Conservation (phyloP, 768 basidiomycete species). For the Tubosaeta sp. region DNA sequence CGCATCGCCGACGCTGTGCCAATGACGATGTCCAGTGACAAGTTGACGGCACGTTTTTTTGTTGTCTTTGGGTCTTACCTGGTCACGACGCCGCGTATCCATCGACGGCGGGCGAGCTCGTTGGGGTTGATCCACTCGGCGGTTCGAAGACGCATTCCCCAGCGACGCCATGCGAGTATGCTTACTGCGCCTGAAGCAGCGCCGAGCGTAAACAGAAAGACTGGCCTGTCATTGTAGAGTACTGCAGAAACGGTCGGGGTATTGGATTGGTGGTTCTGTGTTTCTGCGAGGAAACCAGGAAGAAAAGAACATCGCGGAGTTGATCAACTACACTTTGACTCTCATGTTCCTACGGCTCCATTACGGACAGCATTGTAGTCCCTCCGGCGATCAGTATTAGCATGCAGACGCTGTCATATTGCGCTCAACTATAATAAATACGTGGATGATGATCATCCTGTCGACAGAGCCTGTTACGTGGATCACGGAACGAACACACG, state of each 20-base stretch:
- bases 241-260: background rate
- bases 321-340: no score
- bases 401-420: no score
- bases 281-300: slow-evolving; percentile 10
- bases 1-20: slow-evolving; percentile 69
- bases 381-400: no score
- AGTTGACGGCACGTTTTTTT: background rate
- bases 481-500: background rate
- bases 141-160: slow-evolving; percentile 56
- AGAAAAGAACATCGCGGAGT: no score
- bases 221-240: background rate
- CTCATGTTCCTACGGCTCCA: no score
- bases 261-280: background rate
- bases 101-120: slow-evolving; percentile 51
- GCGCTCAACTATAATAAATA: background rate
- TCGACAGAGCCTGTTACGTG: background rate
- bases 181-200: slow-evolving; percentile 7
- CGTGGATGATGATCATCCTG: background rate
- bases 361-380: no score
- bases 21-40: background rate
- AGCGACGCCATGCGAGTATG: slow-evolving; percentile 42
- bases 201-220: slow-evolving; percentile 15
- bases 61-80: slow-evolving; percentile 41
- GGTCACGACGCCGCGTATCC: slow-evolving; percentile 80
- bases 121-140: slow-evolving; percentile 69